These are phyloP conservation scores for Nissolia schottii DNA, from an alignment of 306 rosid genomes.

Conservation along the genomic window DNA sequence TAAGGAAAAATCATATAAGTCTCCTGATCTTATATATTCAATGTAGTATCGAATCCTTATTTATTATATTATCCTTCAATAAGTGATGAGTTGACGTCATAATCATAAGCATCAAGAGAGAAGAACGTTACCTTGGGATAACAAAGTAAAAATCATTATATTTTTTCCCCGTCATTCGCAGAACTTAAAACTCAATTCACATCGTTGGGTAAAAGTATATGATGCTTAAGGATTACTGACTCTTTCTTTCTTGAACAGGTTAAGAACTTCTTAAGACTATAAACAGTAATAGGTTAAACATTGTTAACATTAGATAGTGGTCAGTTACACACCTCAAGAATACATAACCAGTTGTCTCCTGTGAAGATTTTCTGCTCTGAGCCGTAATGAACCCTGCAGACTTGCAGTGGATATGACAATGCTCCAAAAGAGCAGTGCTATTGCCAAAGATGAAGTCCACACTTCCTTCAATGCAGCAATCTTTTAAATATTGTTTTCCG, in stretches of 20 bases:
- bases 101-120: too few relatives aligned
- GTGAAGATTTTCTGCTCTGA: conserved; percentile 86
- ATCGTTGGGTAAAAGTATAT: not conserved
- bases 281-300: not conserved
- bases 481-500: conserved; percentile 89
- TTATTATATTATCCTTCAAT: too few relatives aligned
- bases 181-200: not conserved
- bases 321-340: conserved; percentile 66
- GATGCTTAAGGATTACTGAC: not conserved
- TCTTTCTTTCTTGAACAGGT: conserved; percentile 6
- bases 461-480: conserved; percentile 95
- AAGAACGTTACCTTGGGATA: not conserved
- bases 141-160: conserved; percentile 4
- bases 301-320: conserved; percentile 32
- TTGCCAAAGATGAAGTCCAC: conserved; percentile 97
- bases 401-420: conserved; percentile 93
- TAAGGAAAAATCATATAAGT: too few relatives aligned
- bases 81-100: too few relatives aligned
- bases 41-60: too few relatives aligned
- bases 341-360: conserved; percentile 90
- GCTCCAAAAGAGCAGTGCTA: conserved; percentile 95
- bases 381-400: conserved; percentile 79
- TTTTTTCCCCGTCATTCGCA: conserved; percentile 16
- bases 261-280: conserved; percentile 8
- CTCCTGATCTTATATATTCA: too few relatives aligned